These are phyloP conservation scores for Ustilago xerochloae DNA, from an alignment of 1,284 basidiomycete genomes.

Conservation along the genomic window DNA sequence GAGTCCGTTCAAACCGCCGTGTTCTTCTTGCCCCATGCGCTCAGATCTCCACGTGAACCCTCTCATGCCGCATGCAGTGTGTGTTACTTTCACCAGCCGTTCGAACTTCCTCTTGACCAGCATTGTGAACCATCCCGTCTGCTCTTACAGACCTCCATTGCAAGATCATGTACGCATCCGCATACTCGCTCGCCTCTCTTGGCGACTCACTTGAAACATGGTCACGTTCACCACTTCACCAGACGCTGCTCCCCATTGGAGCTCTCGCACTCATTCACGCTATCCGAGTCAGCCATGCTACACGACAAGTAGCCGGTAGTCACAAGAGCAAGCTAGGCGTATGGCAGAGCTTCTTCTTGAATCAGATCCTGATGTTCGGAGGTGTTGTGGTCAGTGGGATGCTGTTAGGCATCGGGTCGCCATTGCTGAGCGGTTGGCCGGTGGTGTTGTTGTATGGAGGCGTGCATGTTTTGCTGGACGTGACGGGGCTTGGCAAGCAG, in stretches of 20 bases:
- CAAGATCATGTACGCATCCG: slow-evolving; percentile 3
- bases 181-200: slow-evolving; percentile 8
- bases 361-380: slow-evolving; percentile 60
- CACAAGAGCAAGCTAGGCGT: slow-evolving; percentile 25
- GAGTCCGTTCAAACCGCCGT: slow-evolving; percentile 9
- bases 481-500: slow-evolving; percentile 18
- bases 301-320: slow-evolving; percentile 49
- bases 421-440: slow-evolving; percentile 42
- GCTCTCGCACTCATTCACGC: slow-evolving; percentile 44
- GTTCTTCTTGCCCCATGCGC: slow-evolving; percentile 15
- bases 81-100: background rate
- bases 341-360: slow-evolving; percentile 53
- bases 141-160: background rate
- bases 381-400: slow-evolving; percentile 30
- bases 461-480: slow-evolving; percentile 32
- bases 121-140: background rate
- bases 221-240: slow-evolving; percentile 24
- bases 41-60: slow-evolving; percentile 1
- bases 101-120: background rate
- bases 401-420: slow-evolving; percentile 46
- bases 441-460: slow-evolving; percentile 53
- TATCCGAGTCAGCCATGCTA: slow-evolving; percentile 54
- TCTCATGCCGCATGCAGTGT: too few species aligned
- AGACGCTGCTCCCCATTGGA: slow-evolving; percentile 40
- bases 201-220: slow-evolving; percentile 19